Evolutionary conservation across 768 basidiomycete genomes (phyloP).

Genomic region (Tricholoma flavovirens): DNA sequence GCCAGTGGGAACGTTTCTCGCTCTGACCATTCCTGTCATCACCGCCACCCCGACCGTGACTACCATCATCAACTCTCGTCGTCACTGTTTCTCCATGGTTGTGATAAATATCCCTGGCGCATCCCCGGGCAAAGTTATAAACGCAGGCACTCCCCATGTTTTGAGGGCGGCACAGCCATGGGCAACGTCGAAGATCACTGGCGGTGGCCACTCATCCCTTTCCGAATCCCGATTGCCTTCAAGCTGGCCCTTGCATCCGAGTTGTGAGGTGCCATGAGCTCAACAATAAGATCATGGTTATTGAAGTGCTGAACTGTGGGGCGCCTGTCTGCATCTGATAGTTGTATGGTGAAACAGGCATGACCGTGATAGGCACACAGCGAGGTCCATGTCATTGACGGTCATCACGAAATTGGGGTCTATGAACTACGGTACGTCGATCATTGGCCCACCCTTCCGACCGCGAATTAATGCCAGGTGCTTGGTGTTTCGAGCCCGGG

Average conservation of each 20-base stretch:
- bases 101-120: slow-evolving; percentile 12
- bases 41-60: too few relatives aligned
- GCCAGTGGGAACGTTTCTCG: too few relatives aligned
- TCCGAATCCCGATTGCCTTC: not conserved
- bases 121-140: slow-evolving; percentile 9
- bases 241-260: slow-evolving; percentile 10
- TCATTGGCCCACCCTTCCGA: too few relatives aligned
- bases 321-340: not conserved
- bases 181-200: slow-evolving; percentile 13
- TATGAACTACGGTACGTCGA: too few relatives aligned
- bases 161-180: slow-evolving; percentile 16
- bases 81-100: too few relatives aligned
- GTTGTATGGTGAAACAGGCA: slow-evolving; percentile 4
- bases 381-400: slow-evolving; percentile 14
- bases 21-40: not conserved
- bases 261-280: slow-evolving; percentile 15
- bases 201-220: slow-evolving; percentile 13
- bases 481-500: too few relatives aligned
- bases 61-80: too few relatives aligned
- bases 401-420: slow-evolving; percentile 16
- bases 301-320: slow-evolving; percentile 6
- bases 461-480: too few relatives aligned
- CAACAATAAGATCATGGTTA: not conserved
- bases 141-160: slow-evolving; percentile 14
- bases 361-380: not conserved